Conservation (phyloP, 768 basidiomycete genomes). For the Roridomyces roridus region DNA sequence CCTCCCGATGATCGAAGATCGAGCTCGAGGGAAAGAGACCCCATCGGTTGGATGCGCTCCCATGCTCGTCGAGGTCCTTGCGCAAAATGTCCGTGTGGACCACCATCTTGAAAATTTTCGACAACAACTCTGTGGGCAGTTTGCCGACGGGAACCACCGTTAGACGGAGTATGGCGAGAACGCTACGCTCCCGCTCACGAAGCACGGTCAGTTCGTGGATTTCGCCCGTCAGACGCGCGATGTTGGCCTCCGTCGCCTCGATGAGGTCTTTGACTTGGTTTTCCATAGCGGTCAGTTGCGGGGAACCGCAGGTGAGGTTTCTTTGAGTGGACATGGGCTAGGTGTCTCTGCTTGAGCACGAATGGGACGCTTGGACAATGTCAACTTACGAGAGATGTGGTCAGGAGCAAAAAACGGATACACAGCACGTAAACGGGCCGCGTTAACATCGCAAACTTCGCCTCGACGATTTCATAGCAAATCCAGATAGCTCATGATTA, state of each 20-base stretch:
- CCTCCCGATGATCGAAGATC: not conserved
- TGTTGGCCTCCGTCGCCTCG: slow-evolving; percentile 10
- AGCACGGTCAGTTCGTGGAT: not conserved
- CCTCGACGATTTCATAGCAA: too few relatives aligned
- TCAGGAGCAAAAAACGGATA: too few relatives aligned
- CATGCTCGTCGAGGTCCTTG: too few relatives aligned
- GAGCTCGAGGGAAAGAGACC: too few relatives aligned
- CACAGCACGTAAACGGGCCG: too few relatives aligned
- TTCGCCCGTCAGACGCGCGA: slow-evolving; percentile 5
- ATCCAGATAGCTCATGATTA: too few relatives aligned
- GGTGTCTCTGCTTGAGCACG: too few relatives aligned
- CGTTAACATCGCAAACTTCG: too few relatives aligned
- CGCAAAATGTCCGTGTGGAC: not conserved
- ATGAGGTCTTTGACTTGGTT: slow-evolving; percentile 12
- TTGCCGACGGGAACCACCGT: slow-evolving; percentile 7
- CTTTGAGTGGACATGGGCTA: not conserved
- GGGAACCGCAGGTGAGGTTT: not conserved
- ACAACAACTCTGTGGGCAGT: slow-evolving; percentile 10
- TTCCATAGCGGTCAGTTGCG: not conserved
- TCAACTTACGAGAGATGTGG: too few relatives aligned
- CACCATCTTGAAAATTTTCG: slow-evolving; percentile 7
- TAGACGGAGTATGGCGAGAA: not conserved
- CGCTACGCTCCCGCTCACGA: slow-evolving; percentile 3
- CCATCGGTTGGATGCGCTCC: too few relatives aligned
- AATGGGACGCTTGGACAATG: too few relatives aligned